Percentiles rank a stretch among this genome's conserved stretches.
phyloP scores from a whole-genome alignment of 2,329 filamentous ascomycete species.

The Seiridium unicorne region DNA sequence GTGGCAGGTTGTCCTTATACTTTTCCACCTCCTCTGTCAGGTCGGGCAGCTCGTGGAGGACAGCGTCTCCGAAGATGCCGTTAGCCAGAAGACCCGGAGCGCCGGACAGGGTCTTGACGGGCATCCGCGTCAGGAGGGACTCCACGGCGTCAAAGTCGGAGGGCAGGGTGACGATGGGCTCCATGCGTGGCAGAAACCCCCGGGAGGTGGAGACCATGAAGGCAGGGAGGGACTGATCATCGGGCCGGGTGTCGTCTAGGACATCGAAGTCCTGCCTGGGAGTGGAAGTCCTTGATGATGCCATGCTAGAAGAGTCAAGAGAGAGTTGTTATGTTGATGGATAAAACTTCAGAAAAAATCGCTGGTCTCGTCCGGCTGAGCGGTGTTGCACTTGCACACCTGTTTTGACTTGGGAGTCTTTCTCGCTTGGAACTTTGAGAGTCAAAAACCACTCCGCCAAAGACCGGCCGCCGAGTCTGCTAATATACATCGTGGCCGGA shows the following conservation, averaged over 20 bases:
- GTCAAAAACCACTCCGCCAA: neutral
- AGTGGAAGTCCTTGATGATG: neutral
- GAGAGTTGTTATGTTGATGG: neutral
- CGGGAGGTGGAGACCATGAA: conserved; percentile 78
- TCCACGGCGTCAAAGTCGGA: conserved; percentile 71
- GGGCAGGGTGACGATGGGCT: conserved; percentile 65
- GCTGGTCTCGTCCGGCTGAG: neutral
- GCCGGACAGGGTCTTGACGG: conserved; percentile 72
- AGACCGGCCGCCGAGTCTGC: conserved; percentile 8
- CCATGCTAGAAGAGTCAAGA: neutral
- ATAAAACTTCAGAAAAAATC: conserved; percentile 2
- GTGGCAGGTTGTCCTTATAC: conserved; percentile 69
- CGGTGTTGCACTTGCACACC: neutral
- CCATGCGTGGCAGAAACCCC: conserved; percentile 70
- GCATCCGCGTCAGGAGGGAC: conserved; percentile 42
- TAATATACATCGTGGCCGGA: conserved; percentile 32
- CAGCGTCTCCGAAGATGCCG: conserved; percentile 71
- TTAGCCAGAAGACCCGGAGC: conserved; percentile 74
- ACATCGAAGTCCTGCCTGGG: conserved; percentile 49
- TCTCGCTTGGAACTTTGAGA: conserved; percentile 7
- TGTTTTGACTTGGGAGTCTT: neutral
- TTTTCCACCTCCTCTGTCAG: conserved; percentile 71
- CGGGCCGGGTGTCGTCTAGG: conserved; percentile 60
- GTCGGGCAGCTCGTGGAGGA: conserved; percentile 73
- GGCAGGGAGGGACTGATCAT: conserved; percentile 63